phyloP scores from a whole-genome alignment of 257 asterid genomes.

The Penstemon davidsonii region DNA sequence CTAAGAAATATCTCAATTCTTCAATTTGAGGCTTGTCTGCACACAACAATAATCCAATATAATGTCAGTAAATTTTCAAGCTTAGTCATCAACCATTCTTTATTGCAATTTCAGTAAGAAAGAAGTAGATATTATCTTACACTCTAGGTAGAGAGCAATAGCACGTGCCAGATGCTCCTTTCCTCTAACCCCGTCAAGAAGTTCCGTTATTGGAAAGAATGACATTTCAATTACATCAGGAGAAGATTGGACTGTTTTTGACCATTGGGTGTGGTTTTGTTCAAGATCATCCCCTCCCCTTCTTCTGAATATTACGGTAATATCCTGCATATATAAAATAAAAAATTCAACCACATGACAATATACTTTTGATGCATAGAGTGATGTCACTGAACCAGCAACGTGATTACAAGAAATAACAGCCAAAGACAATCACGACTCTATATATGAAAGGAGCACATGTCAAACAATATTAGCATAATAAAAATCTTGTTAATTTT shows the following conservation, averaged over 20 bases:
- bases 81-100: not conserved
- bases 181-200: constrained; percentile 74
- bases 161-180: constrained; percentile 72
- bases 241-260: constrained; percentile 60
- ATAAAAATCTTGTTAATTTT: no score
- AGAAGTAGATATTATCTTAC: constrained; percentile 38
- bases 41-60: constrained; percentile 23
- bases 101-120: constrained; percentile 10
- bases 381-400: no score
- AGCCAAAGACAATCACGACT: no score
- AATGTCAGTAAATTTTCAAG: constrained; percentile 11
- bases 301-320: constrained; percentile 79
- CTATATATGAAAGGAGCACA: no score
- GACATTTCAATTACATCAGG: constrained; percentile 92
- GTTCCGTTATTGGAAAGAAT: constrained; percentile 60
- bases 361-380: no score
- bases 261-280: constrained; percentile 80
- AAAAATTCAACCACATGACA: no score
- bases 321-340: constrained; percentile 51
- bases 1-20: constrained; percentile 80
- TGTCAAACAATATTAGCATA: no score
- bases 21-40: constrained; percentile 91
- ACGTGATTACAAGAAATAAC: no score
- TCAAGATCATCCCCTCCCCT: constrained; percentile 93
- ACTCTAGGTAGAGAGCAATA: constrained; percentile 69